phyloP scores from a whole-genome alignment of 352 stramenopile species.

The Blastocystis sp. region DNA sequence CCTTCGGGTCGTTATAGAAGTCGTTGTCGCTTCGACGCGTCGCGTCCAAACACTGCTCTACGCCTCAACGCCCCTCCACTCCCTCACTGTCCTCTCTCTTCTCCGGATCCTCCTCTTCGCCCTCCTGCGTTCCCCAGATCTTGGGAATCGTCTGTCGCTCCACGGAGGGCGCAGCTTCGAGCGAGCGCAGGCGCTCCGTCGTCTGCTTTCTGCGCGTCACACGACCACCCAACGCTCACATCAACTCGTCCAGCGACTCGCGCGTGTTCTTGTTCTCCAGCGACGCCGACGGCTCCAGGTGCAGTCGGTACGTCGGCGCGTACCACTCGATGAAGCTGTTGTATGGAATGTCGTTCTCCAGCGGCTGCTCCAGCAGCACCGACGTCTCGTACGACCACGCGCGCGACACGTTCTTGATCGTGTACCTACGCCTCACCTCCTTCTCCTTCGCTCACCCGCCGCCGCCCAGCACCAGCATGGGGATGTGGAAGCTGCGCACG shows the following conservation, averaged over 20 bases:
- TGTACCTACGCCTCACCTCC: conserved; percentile 77
- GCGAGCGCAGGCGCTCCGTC: conserved; percentile 82
- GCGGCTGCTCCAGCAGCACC: conserved; percentile 85
- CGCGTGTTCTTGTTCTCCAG: conserved; percentile 97
- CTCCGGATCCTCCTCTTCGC: conserved; percentile 74
- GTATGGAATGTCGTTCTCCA: conserved; percentile 93
- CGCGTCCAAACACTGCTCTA: conserved; percentile 40
- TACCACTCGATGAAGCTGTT: conserved; percentile 99
- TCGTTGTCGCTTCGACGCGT: conserved; percentile 57
- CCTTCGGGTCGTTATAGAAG: conserved; percentile 75
- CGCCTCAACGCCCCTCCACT: conserved; percentile 53
- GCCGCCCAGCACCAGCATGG: conserved; percentile 83
- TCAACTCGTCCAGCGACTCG: conserved; percentile 86
- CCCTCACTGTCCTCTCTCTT: conserved; percentile 11
- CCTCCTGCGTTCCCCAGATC: conserved; percentile 77
- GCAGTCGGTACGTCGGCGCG: conserved; percentile 93
- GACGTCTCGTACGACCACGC: conserved; percentile 97
- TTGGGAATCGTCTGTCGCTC: conserved; percentile 86
- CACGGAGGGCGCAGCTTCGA: conserved; percentile 83
- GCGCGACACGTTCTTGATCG: conserved; percentile 85
- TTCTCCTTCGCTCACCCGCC: conserved; percentile 76
- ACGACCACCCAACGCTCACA: background rate
- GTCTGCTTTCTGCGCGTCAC: conserved; percentile 75
- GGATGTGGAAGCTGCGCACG: conserved; percentile 85
- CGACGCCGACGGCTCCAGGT: conserved; percentile 93